Evolutionary conservation across 371 early-diverging fungal genomes (phyloP).

Genomic region (Apophysomyces elegans): DNA sequence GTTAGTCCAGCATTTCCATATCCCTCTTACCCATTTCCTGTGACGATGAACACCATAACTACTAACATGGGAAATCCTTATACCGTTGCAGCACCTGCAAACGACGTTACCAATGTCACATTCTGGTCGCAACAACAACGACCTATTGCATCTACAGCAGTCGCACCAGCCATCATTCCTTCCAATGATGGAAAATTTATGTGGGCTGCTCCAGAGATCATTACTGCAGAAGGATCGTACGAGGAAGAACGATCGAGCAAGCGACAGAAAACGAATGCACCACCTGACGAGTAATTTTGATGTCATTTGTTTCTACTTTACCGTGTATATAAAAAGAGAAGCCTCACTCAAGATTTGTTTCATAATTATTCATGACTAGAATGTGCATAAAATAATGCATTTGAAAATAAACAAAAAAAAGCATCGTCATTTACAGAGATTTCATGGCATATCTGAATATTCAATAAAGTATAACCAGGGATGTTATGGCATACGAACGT

Average conservation of each 20-base stretch:
- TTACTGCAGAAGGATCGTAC: background rate
- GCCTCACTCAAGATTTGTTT: background rate
- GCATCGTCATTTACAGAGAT: no score
- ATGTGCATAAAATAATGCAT: constrained; percentile 8
- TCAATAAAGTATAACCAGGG: no score
- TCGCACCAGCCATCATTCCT: constrained; percentile 36
- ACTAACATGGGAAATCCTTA: constrained; percentile 14
- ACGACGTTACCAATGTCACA: constrained; percentile 34
- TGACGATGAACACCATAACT: constrained; percentile 37
- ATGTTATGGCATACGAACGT: no score
- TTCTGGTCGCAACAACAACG: constrained; percentile 41
- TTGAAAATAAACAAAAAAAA: background rate
- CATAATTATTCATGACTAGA: background rate
- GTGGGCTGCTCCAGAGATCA: constrained; percentile 25
- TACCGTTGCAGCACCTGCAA: constrained; percentile 6
- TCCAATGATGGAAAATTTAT: constrained; percentile 36
- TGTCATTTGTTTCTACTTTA: background rate
- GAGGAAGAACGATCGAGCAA: background rate
- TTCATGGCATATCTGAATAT: no score
- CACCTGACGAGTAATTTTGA: background rate
- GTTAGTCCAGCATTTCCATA: constrained; percentile 23
- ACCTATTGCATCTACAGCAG: constrained; percentile 7
- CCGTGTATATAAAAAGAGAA: constrained; percentile 1
- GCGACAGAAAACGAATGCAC: constrained; percentile 4
- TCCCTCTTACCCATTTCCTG: constrained; percentile 37